Evolutionary conservation across 306 rosid species (phyloP).

Genomic region (Aeschynomene evenia): DNA sequence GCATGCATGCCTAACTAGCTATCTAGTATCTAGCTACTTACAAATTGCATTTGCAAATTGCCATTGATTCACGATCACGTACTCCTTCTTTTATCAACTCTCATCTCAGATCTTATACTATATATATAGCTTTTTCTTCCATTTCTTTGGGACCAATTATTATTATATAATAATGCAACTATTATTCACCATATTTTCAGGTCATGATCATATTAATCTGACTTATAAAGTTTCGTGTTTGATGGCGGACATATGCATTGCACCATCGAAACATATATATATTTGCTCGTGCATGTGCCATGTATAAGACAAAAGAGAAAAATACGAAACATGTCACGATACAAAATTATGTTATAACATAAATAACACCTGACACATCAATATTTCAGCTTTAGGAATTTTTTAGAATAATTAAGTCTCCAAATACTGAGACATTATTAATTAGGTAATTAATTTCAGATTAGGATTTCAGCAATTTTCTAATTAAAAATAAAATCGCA

Average conservation of each 20-base stretch:
- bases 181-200: no score
- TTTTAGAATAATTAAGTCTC: no score
- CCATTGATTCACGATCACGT: neutral
- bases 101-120: no score
- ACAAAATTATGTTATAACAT: neutral
- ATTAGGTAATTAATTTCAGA: neutral
- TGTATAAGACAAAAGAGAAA: neutral
- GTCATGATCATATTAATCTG: no score
- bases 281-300: conserved; percentile 11
- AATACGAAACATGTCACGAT: neutral
- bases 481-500: neutral
- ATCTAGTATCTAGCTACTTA: no score
- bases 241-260: conserved; percentile 24
- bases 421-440: neutral
- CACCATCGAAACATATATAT: neutral
- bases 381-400: no score
- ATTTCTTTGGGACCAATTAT: neutral
- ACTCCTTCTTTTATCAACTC: neutral
- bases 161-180: no score
- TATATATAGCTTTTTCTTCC: neutral
- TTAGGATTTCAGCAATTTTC: neutral
- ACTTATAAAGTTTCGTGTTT: neutral
- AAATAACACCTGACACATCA: conserved; percentile 21
- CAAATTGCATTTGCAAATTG: conserved; percentile 20
- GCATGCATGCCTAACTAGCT: neutral